A percentile compares a stretch with the other conserved stretches of the same genome.
Conservation (phyloP, 192 early-diverging fungal genomes). For the Chytriomyces confervae region DNA sequence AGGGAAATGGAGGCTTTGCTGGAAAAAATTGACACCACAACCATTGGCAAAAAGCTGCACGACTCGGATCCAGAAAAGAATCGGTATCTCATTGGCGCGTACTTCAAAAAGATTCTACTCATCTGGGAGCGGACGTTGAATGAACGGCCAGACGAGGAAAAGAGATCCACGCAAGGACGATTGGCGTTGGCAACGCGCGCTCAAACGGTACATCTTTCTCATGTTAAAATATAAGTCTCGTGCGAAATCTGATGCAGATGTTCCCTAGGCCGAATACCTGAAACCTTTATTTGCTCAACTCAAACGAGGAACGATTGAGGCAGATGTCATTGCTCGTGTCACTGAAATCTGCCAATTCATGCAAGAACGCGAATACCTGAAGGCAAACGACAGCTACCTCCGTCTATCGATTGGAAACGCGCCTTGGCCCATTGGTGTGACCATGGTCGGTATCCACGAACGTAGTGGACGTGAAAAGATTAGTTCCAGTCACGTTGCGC, state of each 20-base stretch:
- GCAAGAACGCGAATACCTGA: slow-evolving; percentile 86
- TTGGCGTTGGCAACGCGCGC: slow-evolving; percentile 77
- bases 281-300: slow-evolving; percentile 90
- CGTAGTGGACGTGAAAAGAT: slow-evolving; percentile 97
- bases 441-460: slow-evolving; percentile 88
- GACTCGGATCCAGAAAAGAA: slow-evolving; percentile 78
- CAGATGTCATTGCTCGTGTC: slow-evolving; percentile 88
- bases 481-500: slow-evolving; percentile 91
- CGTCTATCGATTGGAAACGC: slow-evolving; percentile 96
- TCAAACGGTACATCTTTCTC: slow-evolving; percentile 60
- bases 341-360: slow-evolving; percentile 88
- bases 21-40: slow-evolving; percentile 75
- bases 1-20: slow-evolving; percentile 51
- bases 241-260: background rate
- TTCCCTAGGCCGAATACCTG: slow-evolving; percentile 71
- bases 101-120: slow-evolving; percentile 80
- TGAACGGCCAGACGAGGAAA: slow-evolving; percentile 77
- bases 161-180: slow-evolving; percentile 81
- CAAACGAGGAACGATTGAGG: slow-evolving; percentile 73
- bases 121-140: slow-evolving; percentile 87
- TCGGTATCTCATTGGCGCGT: slow-evolving; percentile 77
- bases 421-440: slow-evolving; percentile 98
- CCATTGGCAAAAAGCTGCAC: slow-evolving; percentile 73
- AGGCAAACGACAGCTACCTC: slow-evolving; percentile 91
- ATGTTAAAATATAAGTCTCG: background rate